Evolutionary conservation across 2,329 filamentous ascomycete species (phyloP).

Genomic region (Monosporascus sp.): DNA sequence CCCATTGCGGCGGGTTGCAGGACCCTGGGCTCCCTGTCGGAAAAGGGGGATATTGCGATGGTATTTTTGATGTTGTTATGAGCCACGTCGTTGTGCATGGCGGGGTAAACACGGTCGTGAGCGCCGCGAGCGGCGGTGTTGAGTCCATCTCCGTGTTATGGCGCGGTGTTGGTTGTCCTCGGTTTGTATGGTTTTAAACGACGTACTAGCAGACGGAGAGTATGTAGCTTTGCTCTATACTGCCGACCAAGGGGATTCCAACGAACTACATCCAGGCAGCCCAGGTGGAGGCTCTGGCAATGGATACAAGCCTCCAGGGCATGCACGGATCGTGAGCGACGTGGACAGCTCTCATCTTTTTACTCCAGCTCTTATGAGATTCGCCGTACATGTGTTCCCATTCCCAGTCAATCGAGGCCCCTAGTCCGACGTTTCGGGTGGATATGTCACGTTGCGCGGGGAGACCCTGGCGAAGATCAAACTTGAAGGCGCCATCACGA

Average conservation of each 20-base stretch:
- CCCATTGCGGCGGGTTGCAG: constrained; percentile 33
- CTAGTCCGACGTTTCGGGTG: not conserved
- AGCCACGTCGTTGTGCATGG: constrained; percentile 35
- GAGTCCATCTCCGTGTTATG: not conserved
- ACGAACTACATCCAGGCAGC: not conserved
- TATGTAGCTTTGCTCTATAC: not conserved
- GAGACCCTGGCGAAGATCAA: not conserved
- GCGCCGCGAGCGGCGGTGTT: constrained; percentile 28
- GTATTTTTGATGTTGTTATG: constrained; percentile 31
- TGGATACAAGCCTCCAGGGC: not conserved
- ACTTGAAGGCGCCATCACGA: not conserved
- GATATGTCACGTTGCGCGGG: not conserved
- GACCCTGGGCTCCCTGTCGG: constrained; percentile 25
- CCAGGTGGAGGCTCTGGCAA: not conserved
- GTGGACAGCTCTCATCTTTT: not conserved
- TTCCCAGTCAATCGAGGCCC: not conserved
- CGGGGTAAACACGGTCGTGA: constrained; percentile 36
- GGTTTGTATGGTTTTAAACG: not conserved
- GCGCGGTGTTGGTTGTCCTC: not conserved
- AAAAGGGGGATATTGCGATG: constrained; percentile 33
- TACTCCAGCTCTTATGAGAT: not conserved
- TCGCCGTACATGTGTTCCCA: not conserved
- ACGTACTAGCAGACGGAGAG: not conserved
- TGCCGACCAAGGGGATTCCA: not conserved
- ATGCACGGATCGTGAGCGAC: not conserved